Percentiles rank a stretch among this genome's conserved stretches.
Evolutionary conservation across 106 monocot genomes (phyloP).

Genomic region (Phalaenopsis aphrodite): DNA sequence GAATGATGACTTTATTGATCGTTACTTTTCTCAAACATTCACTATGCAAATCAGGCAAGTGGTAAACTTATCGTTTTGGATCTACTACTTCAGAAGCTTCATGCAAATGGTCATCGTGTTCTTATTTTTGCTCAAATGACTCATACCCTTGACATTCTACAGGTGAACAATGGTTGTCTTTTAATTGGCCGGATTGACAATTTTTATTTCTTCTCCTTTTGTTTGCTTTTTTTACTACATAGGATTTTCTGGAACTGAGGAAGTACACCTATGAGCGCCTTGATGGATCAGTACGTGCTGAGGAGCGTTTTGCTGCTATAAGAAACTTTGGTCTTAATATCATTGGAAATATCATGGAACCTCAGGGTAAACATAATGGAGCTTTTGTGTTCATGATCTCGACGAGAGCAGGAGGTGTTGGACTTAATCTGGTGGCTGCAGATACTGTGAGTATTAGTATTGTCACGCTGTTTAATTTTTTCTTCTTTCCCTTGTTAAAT

Average conservation of each 20-base stretch:
- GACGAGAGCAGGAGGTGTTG: conserved; percentile 98
- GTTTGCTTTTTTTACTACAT: background rate
- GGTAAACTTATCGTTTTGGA: conserved; percentile 87
- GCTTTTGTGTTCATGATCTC: conserved; percentile 97
- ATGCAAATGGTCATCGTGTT: conserved; percentile 64
- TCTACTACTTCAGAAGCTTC: conserved; percentile 66
- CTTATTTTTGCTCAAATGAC: conserved; percentile 98
- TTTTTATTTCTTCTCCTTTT: background rate
- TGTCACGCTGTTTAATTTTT: background rate
- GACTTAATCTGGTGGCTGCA: conserved; percentile 95
- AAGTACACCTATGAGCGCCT: conserved; percentile 89
- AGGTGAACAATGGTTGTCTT: conserved; percentile 32
- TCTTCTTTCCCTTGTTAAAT: background rate
- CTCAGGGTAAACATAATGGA: conserved; percentile 25
- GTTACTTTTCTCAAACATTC: background rate
- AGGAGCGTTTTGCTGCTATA: conserved; percentile 98
- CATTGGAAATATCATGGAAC: conserved; percentile 10
- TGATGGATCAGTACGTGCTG: conserved; percentile 98
- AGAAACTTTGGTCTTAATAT: conserved; percentile 58
- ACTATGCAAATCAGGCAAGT: conserved; percentile 53
- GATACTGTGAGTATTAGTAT: conserved; percentile 65
- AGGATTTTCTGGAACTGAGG: conserved; percentile 94
- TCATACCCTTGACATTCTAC: conserved; percentile 93
- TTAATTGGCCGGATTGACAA: background rate
- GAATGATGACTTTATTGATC: background rate